Evolutionary conservation across 305 asterid species (phyloP), one percentile per base, ranked within the genome.

Genomic region (Fraxinus xanthoxyloides): DNA sequence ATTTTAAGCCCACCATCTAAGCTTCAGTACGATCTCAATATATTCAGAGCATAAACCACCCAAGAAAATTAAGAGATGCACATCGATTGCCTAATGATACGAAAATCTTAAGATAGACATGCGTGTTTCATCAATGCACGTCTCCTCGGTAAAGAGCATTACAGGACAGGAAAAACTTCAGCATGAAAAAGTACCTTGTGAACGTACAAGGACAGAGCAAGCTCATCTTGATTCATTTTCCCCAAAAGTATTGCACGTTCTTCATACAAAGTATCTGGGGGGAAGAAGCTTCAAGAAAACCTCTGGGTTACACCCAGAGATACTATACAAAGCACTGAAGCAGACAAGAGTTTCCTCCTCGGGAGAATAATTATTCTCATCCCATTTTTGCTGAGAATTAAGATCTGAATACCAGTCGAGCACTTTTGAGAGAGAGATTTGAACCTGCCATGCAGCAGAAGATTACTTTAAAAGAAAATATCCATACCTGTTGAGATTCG

Each of bases 181-280:
- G 77, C 81, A 46, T 36, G 61, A 30, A 5, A 46, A 83, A 84
- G 79, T 91, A 96, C 99, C 98, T 92, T 94, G 77, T 93, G 97
- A 78, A 94, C 90, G 65, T 96, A 96, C 81, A 94, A 91, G 72
- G 99, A 92, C 77, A 96, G 88, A 34, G 99, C 93, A 87, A 96
- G 98, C 85, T 97, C 99, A 83, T 94, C 95, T 80, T 91, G 98
- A 89, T 94, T 92, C 98, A 97, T 90, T 90, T 92, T 94, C 77
- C 98, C 99, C 85, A 97, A 86, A 82, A 94, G 90, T 85, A 92
- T 89, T 74, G 99, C 97, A 7, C 92, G 95, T 88, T 97, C 98
- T 90, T 94, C 99, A 83, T 88, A 93, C 84, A 94, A 84, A 43
- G 97, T 94, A 90, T 94, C 93, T 56, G 90, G 78, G 78, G 78